Evolutionary conservation across 208 protist species (phyloP).

Genomic region (Acanthamoeba culbertsoni): DNA sequence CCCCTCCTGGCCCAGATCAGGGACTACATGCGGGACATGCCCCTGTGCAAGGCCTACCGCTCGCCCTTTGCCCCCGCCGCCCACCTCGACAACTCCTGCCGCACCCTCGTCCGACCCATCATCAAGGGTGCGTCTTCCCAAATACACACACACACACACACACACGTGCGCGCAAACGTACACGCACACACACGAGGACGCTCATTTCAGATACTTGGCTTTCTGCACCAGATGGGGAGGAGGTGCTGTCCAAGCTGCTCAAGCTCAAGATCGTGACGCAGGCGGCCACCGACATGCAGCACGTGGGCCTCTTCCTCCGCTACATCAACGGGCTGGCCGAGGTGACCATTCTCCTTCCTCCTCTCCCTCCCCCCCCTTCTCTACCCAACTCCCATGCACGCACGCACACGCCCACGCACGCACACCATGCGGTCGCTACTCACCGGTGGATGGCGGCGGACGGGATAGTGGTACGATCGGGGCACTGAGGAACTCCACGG

Average conservation of each 20-base stretch:
- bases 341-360: not conserved
- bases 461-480: slow-evolving; percentile 3
- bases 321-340: not conserved
- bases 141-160: not conserved
- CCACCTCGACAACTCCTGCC: not conserved
- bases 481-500: not conserved
- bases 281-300: not conserved
- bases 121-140: not conserved
- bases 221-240: not conserved
- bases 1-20: not conserved
- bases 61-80: not conserved
- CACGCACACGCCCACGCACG: not conserved
- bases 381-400: too few species aligned
- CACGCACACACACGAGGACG: too few species aligned
- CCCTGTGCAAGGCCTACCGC: not conserved
- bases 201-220: too few species aligned
- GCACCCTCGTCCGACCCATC: not conserved
- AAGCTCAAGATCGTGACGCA: slow-evolving; percentile 11
- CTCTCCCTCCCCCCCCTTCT: not conserved
- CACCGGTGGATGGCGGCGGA: too few species aligned
- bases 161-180: too few species aligned
- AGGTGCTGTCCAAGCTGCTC: not conserved
- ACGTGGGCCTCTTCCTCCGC: not conserved
- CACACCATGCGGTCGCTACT: not conserved
- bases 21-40: not conserved